phyloP scores from a whole-genome alignment of 176 grass and related monocot species.

The Stipa capillata region DNA sequence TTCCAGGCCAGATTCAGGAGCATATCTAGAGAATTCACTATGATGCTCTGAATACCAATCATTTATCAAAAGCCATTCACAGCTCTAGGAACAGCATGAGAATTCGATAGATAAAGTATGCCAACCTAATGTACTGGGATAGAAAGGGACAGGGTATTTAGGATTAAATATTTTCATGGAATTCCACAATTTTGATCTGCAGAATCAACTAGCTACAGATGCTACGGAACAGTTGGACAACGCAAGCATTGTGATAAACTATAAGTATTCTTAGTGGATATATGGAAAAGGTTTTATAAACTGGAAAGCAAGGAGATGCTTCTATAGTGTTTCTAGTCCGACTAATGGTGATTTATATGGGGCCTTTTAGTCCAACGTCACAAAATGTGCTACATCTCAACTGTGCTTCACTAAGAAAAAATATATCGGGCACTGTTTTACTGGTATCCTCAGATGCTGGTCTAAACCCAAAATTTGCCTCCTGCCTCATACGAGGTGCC shows the following conservation, averaged over 20 bases:
- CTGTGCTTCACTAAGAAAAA: not conserved
- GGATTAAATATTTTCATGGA: not conserved
- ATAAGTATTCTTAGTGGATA: not conserved
- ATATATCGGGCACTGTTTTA: not conserved
- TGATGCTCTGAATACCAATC: not conserved
- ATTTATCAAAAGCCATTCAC: not conserved
- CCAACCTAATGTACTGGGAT: not conserved
- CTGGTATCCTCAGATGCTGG: not conserved
- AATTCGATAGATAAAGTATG: not conserved
- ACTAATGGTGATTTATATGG: not conserved
- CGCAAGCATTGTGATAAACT: not conserved
- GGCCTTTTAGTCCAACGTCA: not conserved
- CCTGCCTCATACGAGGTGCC: not conserved
- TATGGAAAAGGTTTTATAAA: not conserved
- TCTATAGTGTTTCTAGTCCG: not conserved
- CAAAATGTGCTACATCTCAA: not conserved
- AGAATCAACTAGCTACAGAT: not conserved
- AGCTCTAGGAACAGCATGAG: not conserved
- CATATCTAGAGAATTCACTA: not conserved
- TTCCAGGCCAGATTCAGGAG: not conserved
- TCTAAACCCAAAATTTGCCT: not conserved
- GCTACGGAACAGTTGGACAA: not conserved
- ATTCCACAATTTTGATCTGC: not conserved
- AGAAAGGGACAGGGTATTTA: not conserved
- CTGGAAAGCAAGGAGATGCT: not conserved